Percentiles rank a stretch among this genome's conserved stretches.
phyloP scores from a whole-genome alignment of 2,329 filamentous ascomycete species.

The Colletotrichum sp. region DNA sequence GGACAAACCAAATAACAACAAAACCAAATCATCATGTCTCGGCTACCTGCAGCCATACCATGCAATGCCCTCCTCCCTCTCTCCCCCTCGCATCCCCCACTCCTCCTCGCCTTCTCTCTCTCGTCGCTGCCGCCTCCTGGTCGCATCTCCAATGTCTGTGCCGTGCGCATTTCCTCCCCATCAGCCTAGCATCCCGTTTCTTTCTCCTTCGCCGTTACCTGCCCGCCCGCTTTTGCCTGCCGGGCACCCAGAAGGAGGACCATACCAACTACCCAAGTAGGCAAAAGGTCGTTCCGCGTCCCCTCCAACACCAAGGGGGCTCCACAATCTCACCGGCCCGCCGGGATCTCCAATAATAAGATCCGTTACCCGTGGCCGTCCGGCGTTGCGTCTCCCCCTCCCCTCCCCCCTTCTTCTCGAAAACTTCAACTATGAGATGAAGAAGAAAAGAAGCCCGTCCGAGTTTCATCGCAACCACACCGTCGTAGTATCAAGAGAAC shows the following conservation, averaged over 20 bases:
- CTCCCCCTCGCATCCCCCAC: not conserved
- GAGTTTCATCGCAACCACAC: not conserved
- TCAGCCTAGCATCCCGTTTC: not conserved
- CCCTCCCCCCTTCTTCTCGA: not conserved
- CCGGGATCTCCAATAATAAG: conserved; percentile 1
- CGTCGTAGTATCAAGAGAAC: not conserved
- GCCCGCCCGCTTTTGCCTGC: not conserved
- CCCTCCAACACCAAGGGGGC: not conserved
- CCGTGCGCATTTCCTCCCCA: not conserved
- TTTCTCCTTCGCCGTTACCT: not conserved
- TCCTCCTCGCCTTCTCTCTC: not conserved
- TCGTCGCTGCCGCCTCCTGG: not conserved
- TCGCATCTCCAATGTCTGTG: not conserved
- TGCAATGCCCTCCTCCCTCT: not conserved
- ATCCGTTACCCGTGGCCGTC: not conserved
- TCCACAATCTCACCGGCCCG: not conserved
- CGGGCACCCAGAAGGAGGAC: not conserved
- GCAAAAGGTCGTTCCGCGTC: not conserved
- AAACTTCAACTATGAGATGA: not conserved
- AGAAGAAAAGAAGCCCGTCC: not conserved
- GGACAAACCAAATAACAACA: not conserved
- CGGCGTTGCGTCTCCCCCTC: not conserved
- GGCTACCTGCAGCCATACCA: conserved; percentile 17
- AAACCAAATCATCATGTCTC: conserved; percentile 10
- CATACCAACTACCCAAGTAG: not conserved